Conservation (phyloP, 345 rosid genomes). For the Fremontodendron californicum region DNA sequence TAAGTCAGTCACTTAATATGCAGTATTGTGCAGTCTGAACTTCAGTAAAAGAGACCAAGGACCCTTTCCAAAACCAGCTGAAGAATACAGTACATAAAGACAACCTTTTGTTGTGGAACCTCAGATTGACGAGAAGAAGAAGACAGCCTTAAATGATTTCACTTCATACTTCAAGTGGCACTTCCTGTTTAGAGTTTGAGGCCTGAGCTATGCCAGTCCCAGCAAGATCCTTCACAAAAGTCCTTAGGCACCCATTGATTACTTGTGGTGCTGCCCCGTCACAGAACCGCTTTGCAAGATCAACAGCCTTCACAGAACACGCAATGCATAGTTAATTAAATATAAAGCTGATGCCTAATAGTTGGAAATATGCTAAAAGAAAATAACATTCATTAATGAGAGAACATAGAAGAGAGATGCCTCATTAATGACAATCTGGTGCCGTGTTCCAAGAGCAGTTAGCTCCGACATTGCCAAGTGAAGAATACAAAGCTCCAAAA, state of each 20-base stretch:
- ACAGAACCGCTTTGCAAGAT: slow-evolving; percentile 94
- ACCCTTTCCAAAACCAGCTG: background rate
- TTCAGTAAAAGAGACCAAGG: background rate
- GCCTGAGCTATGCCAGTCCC: slow-evolving; percentile 18
- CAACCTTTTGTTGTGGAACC: background rate
- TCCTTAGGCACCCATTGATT: slow-evolving; percentile 92
- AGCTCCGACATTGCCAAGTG: slow-evolving; percentile 96
- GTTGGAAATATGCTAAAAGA: background rate
- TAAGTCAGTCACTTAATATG: background rate
- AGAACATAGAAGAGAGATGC: slow-evolving; percentile 23
- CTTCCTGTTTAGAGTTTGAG: slow-evolving; percentile 30
- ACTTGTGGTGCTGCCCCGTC: slow-evolving; percentile 92
- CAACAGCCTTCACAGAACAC: slow-evolving; percentile 62
- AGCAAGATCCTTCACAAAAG: slow-evolving; percentile 56
- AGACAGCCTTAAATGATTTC: background rate
- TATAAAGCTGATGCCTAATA: background rate
- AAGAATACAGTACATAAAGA: background rate
- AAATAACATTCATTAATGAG: background rate
- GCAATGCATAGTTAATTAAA: background rate
- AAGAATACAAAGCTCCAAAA: slow-evolving; percentile 84
- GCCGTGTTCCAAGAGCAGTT: slow-evolving; percentile 71
- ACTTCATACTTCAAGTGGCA: slow-evolving; percentile 16
- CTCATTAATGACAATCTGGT: slow-evolving; percentile 95
- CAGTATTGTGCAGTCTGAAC: background rate
- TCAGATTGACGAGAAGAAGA: background rate